A percentile compares a stretch with the other conserved stretches of the same genome.
Conservation (phyloP, 768 basidiomycete species). For the Lentinula lateritia region DNA sequence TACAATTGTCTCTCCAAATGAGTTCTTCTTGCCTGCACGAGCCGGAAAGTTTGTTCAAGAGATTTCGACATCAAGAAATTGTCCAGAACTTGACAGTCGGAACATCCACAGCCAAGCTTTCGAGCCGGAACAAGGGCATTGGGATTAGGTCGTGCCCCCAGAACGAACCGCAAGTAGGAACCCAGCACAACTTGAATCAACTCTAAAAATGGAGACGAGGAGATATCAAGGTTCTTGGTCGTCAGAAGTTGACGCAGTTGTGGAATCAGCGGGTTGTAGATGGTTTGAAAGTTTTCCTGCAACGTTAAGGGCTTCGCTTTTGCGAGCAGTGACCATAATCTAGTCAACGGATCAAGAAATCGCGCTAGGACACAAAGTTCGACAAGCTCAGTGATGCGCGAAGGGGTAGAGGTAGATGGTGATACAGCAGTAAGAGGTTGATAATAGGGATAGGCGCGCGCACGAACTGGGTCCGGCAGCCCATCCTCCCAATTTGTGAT, state of each 20-base stretch:
- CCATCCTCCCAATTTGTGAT: slow-evolving; percentile 16
- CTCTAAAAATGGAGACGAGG: not conserved
- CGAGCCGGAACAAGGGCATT: slow-evolving; percentile 13
- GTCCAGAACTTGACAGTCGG: slow-evolving; percentile 22
- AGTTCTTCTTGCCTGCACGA: slow-evolving; percentile 13
- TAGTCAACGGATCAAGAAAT: slow-evolving; percentile 14
- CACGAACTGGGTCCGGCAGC: not conserved
- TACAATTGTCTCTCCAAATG: slow-evolving; percentile 20
- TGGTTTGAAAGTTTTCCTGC: slow-evolving; percentile 16
- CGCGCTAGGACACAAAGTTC: slow-evolving; percentile 18
- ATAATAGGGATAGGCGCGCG: not conserved
- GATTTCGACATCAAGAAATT: slow-evolving; percentile 17
- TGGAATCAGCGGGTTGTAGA: slow-evolving; percentile 22
- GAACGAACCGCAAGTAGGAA: slow-evolving; percentile 20
- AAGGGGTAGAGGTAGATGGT: not conserved
- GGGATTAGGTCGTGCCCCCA: slow-evolving; percentile 16
- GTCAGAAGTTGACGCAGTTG: slow-evolving; percentile 16
- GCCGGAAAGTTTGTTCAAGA: slow-evolving; percentile 13
- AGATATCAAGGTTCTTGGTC: slow-evolving; percentile 7
- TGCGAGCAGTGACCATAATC: slow-evolving; percentile 19
- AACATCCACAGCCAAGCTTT: slow-evolving; percentile 27
- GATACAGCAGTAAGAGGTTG: not conserved
- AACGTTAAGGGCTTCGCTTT: slow-evolving; percentile 8
- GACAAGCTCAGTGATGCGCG: slow-evolving; percentile 19
- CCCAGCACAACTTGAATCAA: slow-evolving; percentile 21